Percentiles rank a stretch among this genome's conserved stretches.
Evolutionary conservation across 768 basidiomycete genomes (phyloP).

Genomic region (Cystofilobasidium ferigula): DNA sequence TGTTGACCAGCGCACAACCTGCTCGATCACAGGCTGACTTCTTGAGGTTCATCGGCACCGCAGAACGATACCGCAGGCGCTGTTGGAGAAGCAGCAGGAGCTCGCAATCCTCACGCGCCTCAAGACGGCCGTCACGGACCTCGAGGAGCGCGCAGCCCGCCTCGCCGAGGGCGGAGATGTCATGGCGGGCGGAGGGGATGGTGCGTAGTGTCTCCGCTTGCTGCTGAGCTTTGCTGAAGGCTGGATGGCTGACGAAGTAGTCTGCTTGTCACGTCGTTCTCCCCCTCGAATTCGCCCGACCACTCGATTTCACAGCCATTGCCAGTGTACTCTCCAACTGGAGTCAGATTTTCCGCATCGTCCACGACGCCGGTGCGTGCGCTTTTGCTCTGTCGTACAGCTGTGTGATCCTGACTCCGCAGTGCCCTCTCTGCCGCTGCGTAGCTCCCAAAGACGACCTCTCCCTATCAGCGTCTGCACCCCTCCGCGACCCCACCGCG

Average conservation of each 20-base stretch:
- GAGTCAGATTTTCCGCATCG: conserved; percentile 1
- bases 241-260: not conserved
- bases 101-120: not conserved
- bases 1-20: not conserved
- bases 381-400: not conserved
- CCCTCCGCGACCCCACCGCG: not conserved
- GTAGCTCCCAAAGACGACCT: not conserved
- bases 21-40: not conserved
- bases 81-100: conserved; percentile 6
- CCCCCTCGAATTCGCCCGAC: not conserved
- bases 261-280: not conserved
- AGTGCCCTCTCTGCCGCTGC: not conserved
- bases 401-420: not conserved
- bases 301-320: not conserved
- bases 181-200: conserved; percentile 4
- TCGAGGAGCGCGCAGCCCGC: not conserved
- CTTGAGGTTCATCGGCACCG: not conserved
- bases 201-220: not conserved
- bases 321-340: conserved; percentile 1
- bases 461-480: not conserved
- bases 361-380: not conserved
- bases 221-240: not conserved
- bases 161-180: not conserved
- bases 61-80: not conserved
- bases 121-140: not conserved